Evolutionary conservation across 2,329 filamentous ascomycete genomes (phyloP).

Genomic region (Drechslerella coelobrocha): DNA sequence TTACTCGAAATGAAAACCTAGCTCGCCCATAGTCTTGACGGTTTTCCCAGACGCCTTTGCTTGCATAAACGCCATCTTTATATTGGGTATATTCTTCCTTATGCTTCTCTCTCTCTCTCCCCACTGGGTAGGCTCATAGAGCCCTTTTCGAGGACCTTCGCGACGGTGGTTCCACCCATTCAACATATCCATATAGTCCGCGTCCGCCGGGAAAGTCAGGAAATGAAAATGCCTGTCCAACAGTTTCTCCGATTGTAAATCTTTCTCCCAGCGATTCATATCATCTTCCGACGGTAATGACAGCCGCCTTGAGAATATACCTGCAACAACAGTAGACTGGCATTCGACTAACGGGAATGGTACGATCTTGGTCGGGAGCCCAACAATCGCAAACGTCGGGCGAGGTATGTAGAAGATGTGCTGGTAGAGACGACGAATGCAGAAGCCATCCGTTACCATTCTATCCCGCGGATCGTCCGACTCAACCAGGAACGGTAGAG

Average conservation of each 20-base stretch:
- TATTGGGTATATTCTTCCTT: constrained; percentile 70
- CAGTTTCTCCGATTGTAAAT: constrained; percentile 65
- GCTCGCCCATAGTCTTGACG: constrained; percentile 71
- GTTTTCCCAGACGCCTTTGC: constrained; percentile 66
- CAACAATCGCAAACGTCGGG: constrained; percentile 79
- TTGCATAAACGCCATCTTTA: constrained; percentile 72
- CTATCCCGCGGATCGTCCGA: constrained; percentile 60
- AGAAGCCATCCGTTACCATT: constrained; percentile 71
- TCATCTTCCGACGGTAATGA: constrained; percentile 57
- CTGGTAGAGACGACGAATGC: constrained; percentile 75
- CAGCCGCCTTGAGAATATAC: constrained; percentile 60
- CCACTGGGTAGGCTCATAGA: constrained; percentile 76
- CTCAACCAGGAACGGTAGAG: constrained; percentile 72
- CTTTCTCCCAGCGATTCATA: constrained; percentile 74
- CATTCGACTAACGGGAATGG: constrained; percentile 82
- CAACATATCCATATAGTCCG: constrained; percentile 72
- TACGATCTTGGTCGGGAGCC: constrained; percentile 81
- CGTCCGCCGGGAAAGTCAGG: constrained; percentile 67
- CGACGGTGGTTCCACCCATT: constrained; percentile 68
- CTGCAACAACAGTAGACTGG: constrained; percentile 77
- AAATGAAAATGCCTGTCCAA: constrained; percentile 62
- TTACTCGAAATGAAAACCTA: constrained; percentile 70
- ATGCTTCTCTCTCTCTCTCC: constrained; percentile 74
- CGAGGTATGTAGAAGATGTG: constrained; percentile 78
- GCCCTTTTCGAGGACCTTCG: constrained; percentile 58